Conservation (phyloP, 345 rosid species). For the Toxicodendron radicans region DNA sequence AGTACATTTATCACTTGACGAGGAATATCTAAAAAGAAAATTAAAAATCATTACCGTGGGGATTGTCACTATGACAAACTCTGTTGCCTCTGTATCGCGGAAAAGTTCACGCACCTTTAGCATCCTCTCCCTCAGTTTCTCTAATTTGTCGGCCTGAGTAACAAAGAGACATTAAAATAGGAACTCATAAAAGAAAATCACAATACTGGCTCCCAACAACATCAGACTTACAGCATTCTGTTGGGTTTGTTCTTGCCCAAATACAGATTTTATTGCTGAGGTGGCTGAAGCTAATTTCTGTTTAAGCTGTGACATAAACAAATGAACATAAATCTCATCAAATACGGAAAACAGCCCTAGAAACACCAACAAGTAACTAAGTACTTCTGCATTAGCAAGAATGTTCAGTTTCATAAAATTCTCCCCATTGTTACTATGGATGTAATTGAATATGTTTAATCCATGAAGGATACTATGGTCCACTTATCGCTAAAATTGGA, state of each 20-base stretch:
- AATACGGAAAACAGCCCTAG: not conserved
- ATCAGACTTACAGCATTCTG: slow-evolving; percentile 64
- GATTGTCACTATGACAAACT: slow-evolving; percentile 91
- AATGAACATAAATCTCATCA: slow-evolving; percentile 5
- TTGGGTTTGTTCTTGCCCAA: slow-evolving; percentile 69
- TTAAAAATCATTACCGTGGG: slow-evolving; percentile 62
- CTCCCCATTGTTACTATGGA: too few species aligned
- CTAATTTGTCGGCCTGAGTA: slow-evolving; percentile 78
- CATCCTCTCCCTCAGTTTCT: slow-evolving; percentile 89
- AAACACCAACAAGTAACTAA: too few species aligned
- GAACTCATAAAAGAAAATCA: slow-evolving; percentile 8
- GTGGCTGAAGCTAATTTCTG: slow-evolving; percentile 90
- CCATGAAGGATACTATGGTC: too few species aligned
- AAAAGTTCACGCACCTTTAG: slow-evolving; percentile 96
- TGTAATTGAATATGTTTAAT: too few species aligned
- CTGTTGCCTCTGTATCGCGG: slow-evolving; percentile 84
- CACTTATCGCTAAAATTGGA: too few species aligned
- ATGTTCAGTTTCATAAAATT: too few species aligned
- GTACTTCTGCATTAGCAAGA: too few species aligned
- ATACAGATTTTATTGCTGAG: slow-evolving; percentile 92
- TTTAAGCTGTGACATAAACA: slow-evolving; percentile 62
- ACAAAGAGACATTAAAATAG: slow-evolving; percentile 1
- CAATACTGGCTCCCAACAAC: slow-evolving; percentile 17
- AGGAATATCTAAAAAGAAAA: not conserved
- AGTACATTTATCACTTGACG: not conserved